phyloP scores from a whole-genome alignment of 163 green algal species.

The Volvox carteri region DNA sequence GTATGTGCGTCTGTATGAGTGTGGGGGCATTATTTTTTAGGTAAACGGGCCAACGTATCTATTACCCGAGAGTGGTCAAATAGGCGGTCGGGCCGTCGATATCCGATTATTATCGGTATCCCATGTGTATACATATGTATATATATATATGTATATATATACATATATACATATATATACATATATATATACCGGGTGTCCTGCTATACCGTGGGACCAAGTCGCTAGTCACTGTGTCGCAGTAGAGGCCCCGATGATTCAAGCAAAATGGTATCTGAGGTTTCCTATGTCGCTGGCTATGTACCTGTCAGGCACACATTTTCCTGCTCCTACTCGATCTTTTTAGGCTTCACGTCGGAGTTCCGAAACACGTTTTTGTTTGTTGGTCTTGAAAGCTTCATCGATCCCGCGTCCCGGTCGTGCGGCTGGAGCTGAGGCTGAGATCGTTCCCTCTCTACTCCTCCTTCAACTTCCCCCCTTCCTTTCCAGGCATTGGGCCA shows the following conservation, averaged over 20 bases:
- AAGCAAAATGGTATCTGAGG: too few relatives aligned
- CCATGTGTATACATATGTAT: too few relatives aligned
- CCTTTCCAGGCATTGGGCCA: slow-evolving; percentile 78
- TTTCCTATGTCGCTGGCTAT: not conserved
- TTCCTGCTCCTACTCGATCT: not conserved
- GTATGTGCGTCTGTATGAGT: too few relatives aligned
- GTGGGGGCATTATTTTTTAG: too few relatives aligned
- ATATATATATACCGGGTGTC: too few relatives aligned
- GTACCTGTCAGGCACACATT: not conserved
- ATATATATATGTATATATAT: too few relatives aligned
- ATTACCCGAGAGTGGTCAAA: not conserved
- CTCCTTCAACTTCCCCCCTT: not conserved
- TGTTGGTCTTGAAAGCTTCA: not conserved
- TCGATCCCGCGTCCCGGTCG: not conserved
- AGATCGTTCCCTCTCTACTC: not conserved
- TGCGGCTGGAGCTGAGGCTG: too few relatives aligned
- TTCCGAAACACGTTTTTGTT: not conserved
- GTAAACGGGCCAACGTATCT: not conserved
- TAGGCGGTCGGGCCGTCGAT: not conserved
- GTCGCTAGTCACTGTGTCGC: too few relatives aligned
- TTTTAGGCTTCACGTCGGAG: not conserved
- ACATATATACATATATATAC: too few relatives aligned
- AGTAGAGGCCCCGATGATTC: too few relatives aligned
- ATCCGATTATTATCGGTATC: too few relatives aligned
- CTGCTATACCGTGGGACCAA: too few relatives aligned